Evolutionary conservation across 2,329 filamentous ascomycete genomes (phyloP).

Genomic region (Didymella arachidicola): DNA sequence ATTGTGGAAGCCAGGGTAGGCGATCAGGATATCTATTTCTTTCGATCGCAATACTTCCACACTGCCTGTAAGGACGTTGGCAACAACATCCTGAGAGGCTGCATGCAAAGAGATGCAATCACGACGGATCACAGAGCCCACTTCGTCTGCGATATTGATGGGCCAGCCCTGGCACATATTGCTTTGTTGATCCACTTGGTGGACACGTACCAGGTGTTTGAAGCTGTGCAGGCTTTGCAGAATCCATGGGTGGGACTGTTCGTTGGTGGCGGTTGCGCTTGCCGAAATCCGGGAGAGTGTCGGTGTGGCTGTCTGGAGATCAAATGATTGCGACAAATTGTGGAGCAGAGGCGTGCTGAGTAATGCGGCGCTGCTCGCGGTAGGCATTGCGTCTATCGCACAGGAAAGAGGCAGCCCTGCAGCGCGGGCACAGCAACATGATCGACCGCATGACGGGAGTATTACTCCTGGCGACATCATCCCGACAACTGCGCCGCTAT

Average conservation of each 20-base stretch:
- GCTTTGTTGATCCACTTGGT: neutral
- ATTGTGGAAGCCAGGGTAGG: neutral
- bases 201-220: neutral
- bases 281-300: neutral
- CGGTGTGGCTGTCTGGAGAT: neutral
- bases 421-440: slow-evolving; percentile 7
- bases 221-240: neutral
- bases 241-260: neutral
- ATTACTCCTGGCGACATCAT: neutral
- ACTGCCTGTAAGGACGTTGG: neutral
- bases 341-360: neutral
- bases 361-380: neutral
- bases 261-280: neutral
- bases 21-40: neutral
- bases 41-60: slow-evolving; percentile 8
- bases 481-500: neutral
- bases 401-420: slow-evolving; percentile 5
- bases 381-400: neutral
- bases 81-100: neutral
- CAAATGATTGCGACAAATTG: neutral
- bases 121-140: neutral
- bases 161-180: neutral
- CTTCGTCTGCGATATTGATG: neutral
- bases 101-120: neutral
- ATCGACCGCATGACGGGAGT: slow-evolving; percentile 10